phyloP scores from a whole-genome alignment of 2,329 filamentous ascomycete species.

The Sclerotinia sclerotiorum region DNA sequence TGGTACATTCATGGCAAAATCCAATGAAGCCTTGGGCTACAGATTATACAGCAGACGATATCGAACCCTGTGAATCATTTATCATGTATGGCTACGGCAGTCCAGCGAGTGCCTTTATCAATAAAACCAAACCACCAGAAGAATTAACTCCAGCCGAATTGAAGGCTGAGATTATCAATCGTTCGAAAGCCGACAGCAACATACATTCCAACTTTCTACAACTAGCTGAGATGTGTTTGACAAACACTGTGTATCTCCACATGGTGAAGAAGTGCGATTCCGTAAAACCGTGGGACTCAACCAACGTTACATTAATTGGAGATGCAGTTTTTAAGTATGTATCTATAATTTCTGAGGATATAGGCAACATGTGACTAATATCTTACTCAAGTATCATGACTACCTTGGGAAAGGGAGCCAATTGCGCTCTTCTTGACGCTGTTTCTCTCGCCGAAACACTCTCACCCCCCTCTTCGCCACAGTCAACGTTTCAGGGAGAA shows the following conservation, averaged over 20 bases:
- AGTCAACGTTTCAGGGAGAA: not conserved
- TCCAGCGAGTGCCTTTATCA: conserved; percentile 29
- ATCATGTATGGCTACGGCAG: conserved; percentile 38
- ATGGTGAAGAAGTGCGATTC: conserved; percentile 32
- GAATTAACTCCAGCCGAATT: conserved; percentile 33
- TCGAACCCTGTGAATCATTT: conserved; percentile 35
- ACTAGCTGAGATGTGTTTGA: conserved; percentile 30
- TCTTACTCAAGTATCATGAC: conserved; percentile 32
- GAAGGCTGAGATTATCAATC: conserved; percentile 32
- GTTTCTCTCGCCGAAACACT: conserved; percentile 33
- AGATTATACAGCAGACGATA: conserved; percentile 29
- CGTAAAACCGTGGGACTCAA: conserved; percentile 33
- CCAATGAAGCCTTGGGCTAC: conserved; percentile 32
- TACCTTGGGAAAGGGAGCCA: conserved; percentile 37
- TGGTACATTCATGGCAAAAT: conserved; percentile 36
- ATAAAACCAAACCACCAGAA: conserved; percentile 29
- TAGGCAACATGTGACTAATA: conserved; percentile 13
- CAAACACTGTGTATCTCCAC: conserved; percentile 33
- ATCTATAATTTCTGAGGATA: no score
- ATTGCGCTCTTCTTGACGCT: conserved; percentile 38
- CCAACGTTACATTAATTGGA: conserved; percentile 34
- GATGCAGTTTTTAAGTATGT: conserved; percentile 37
- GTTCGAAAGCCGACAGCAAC: conserved; percentile 25
- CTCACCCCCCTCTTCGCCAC: not conserved
- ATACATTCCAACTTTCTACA: conserved; percentile 31